Evolutionary conservation across 345 rosid genomes (phyloP), one percentile per base, ranked within the genome.

Genomic region (Eucalyptus paniculata): DNA sequence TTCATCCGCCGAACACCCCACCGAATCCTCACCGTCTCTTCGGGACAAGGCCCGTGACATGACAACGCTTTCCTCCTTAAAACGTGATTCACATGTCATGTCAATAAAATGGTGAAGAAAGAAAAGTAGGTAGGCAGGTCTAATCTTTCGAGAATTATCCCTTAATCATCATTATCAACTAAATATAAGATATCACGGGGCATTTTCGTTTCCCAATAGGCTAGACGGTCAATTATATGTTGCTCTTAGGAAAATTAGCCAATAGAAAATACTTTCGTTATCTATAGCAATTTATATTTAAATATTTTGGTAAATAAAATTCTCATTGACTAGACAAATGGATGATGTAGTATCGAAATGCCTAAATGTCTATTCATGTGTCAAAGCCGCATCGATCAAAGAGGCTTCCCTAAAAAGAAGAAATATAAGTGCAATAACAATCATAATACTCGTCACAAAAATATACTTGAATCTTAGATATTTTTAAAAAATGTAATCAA

Each of bases 381-480:
- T 67, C 40, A 32, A 67, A 32, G 42, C 0, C 3, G 0, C 80
- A 32, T 19, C 0, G 0, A 4, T 69, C 8, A 34, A 18, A 5
- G 81, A 9, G 26, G 45, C 44, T 19, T 72, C 26, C 26, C 24
- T 53, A 19, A 53, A 53, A 53, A 4, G 58, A 53, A 53, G 11
- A 21, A 53, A 53, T 53, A 53, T 53, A 21, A 53, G 5, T 53
- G 5, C 2, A 53, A 0, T 53, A 21, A 21, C 24, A 53, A 53
- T 21, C 11, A 53, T 21, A 53, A 19, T 5, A 53, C 2, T 3
- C 8, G 58, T 3, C 58, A 19, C 0, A 8, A 53, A 53, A 53
- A 5, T 53, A 53, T 21, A 8, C 58, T 53, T 53, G 58, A 53
- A 53, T 53, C 5, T 53, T 19, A 19, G 19, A 19, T 1, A 53